Evolutionary conservation across 768 basidiomycete genomes (phyloP), one percentile per base, ranked within the genome.

Genomic region (Lepiota venenata): DNA sequence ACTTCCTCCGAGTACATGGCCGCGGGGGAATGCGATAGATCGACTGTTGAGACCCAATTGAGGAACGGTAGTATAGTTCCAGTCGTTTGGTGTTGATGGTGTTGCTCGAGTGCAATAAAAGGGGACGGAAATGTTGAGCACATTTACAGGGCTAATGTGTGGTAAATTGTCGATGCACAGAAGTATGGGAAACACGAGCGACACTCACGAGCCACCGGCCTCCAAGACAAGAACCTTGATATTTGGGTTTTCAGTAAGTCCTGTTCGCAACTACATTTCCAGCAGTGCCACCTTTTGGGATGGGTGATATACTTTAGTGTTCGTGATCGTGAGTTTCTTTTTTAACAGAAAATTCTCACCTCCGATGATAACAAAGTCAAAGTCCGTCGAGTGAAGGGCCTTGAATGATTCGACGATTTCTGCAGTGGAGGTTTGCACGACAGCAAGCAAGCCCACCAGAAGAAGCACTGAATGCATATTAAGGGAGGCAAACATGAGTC

Each of bases 221-320:
- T 85, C 83, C 7, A 84, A 62, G 2, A 85, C 60, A 9, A 82
- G 66, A 0, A 84, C 82, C 1, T 70, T 69, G 12, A 78, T 66
- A 1, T 61, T 59, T 0, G 76, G 73, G 49, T 81, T 66, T 61
- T 84, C 84, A 4, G 76, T 77, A 2, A 84, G 65, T 3, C 84
- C n/a, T 71, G 16, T 79, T 72, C 0, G 82, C 83, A n/a, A 84
- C 66, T 0, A 76, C 80, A 42, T 80, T 81, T 3, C 84, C 84
- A 0, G 81, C 75, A 29, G 82, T 82, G 14, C 83, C 83, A 35
- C 70, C 75, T 66, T 29, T n/a, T n/a, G n/a, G n/a, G n/a, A n/a
- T n/a, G n/a, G 22, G 15, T 3, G 14, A n/a, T 15, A 12, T 11
- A 32, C 32, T 32, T 32, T 32, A 32, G 32, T 32, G 20, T 21